Evolutionary conservation across 768 basidiomycete genomes (phyloP).

Genomic region (Astraeus odoratus): DNA sequence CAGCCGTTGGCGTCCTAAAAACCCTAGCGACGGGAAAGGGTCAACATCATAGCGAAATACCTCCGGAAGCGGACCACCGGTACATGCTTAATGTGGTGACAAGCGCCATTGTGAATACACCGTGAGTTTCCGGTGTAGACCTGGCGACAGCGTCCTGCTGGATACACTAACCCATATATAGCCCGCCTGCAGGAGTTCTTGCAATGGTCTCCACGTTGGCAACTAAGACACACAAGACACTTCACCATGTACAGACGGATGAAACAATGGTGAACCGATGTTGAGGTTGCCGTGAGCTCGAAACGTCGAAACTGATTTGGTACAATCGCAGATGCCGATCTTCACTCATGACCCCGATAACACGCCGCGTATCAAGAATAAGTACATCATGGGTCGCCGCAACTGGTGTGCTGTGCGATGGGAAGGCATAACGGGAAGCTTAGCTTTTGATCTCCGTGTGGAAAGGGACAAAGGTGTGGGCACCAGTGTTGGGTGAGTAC

Average conservation of each 20-base stretch:
- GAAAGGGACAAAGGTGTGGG: constrained; percentile 82
- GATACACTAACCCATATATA: constrained; percentile 9
- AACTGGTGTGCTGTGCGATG: constrained; percentile 80
- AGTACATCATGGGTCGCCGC: constrained; percentile 78
- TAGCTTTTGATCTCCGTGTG: constrained; percentile 79
- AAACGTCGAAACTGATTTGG: too few species aligned
- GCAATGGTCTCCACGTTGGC: constrained; percentile 76
- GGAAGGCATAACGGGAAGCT: constrained; percentile 49
- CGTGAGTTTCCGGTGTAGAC: constrained; percentile 41
- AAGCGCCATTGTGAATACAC: constrained; percentile 96
- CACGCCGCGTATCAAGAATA: constrained; percentile 54
- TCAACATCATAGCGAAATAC: constrained; percentile 35
- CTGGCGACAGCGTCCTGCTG: constrained; percentile 1
- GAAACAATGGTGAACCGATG: constrained; percentile 66
- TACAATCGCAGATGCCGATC: constrained; percentile 53
- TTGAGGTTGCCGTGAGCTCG: too few species aligned
- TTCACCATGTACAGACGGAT: constrained; percentile 79
- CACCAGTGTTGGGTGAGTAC: constrained; percentile 65
- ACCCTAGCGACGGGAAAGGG: constrained; percentile 49
- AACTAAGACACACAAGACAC: constrained; percentile 75
- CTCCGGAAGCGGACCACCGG: constrained; percentile 59
- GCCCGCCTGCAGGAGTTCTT: constrained; percentile 66
- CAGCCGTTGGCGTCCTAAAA: constrained; percentile 74
- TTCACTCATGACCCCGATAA: constrained; percentile 78
- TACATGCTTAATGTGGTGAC: constrained; percentile 90